Evolutionary conservation across 2,329 filamentous ascomycete genomes (phyloP).

Genomic region (Ophiocordyceps australis): DNA sequence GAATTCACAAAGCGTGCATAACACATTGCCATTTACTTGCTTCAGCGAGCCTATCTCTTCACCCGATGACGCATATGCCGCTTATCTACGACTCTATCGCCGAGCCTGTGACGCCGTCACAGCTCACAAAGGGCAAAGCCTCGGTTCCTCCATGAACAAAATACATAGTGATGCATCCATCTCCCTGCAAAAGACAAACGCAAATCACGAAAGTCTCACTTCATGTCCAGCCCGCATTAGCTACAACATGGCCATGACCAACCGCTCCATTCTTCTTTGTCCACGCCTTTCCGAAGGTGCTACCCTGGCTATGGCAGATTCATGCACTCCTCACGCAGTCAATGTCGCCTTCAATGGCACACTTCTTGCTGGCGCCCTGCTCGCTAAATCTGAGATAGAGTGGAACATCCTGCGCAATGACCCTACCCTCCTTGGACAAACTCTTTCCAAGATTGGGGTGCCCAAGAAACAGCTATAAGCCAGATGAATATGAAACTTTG

Average conservation of each 20-base stretch:
- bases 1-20: too few relatives aligned
- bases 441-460: slow-evolving; percentile 12
- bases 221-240: slow-evolving; percentile 40
- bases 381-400: slow-evolving; percentile 40
- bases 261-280: slow-evolving; percentile 29
- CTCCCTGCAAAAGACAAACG: too few relatives aligned
- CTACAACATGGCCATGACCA: slow-evolving; percentile 46
- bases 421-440: slow-evolving; percentile 3
- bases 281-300: slow-evolving; percentile 35
- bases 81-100: slow-evolving; percentile 31
- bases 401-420: slow-evolving; percentile 33
- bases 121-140: slow-evolving; percentile 4
- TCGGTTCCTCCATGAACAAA: too few relatives aligned
- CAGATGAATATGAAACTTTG: too few relatives aligned
- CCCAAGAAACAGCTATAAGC: too few relatives aligned
- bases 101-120: slow-evolving; percentile 4
- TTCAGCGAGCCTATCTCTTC: too few relatives aligned
- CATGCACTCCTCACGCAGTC: too few relatives aligned
- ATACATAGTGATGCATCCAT: too few relatives aligned
- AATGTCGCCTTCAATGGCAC: slow-evolving; percentile 37
- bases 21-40: too few relatives aligned
- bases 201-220: too few relatives aligned
- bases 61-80: slow-evolving; percentile 15
- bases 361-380: slow-evolving; percentile 41
- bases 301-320: too few relatives aligned